A percentile compares a stretch with the other conserved stretches of the same genome.
Conservation (phyloP, 768 basidiomycete species). For the Boletus barrowsii region DNA sequence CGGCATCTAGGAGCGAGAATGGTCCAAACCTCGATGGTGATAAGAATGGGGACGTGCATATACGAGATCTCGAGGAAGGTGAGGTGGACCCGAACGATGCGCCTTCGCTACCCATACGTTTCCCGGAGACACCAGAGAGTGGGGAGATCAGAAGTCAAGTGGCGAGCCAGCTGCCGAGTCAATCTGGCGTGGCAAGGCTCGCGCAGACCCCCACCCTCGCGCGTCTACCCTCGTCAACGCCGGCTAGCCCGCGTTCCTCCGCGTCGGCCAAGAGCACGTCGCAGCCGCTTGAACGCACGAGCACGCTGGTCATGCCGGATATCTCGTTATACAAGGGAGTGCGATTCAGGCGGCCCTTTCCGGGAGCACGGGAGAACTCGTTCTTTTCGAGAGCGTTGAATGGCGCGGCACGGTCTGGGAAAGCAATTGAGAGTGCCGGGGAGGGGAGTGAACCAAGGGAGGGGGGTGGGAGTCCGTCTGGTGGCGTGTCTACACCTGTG, state of each 20-base stretch:
- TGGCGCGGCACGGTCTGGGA: not conserved
- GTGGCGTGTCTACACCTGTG: not conserved
- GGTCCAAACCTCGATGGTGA: not conserved
- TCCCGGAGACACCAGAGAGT: slow-evolving; percentile 4
- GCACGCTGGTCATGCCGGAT: slow-evolving; percentile 20
- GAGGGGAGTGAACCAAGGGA: not conserved
- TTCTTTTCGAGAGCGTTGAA: slow-evolving; percentile 27
- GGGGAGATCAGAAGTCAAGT: slow-evolving; percentile 17
- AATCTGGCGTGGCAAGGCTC: not conserved
- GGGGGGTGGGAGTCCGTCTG: not conserved
- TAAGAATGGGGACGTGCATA: not conserved
- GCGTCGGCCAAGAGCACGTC: not conserved
- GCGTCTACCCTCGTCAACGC: not conserved
- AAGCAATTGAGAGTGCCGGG: not conserved
- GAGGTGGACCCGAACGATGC: slow-evolving; percentile 13
- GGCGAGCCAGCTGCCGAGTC: not conserved
- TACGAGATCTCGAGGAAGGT: slow-evolving; percentile 10
- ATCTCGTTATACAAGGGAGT: slow-evolving; percentile 22
- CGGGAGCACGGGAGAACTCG: slow-evolving; percentile 9
- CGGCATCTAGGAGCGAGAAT: not conserved
- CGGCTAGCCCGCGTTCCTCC: not conserved
- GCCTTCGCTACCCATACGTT: not conserved
- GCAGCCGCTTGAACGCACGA: not conserved
- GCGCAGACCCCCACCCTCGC: not conserved
- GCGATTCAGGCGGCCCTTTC: slow-evolving; percentile 19